Conservation (phyloP, 352 stramenopile species). For the Nothophytophthora sp. region DNA sequence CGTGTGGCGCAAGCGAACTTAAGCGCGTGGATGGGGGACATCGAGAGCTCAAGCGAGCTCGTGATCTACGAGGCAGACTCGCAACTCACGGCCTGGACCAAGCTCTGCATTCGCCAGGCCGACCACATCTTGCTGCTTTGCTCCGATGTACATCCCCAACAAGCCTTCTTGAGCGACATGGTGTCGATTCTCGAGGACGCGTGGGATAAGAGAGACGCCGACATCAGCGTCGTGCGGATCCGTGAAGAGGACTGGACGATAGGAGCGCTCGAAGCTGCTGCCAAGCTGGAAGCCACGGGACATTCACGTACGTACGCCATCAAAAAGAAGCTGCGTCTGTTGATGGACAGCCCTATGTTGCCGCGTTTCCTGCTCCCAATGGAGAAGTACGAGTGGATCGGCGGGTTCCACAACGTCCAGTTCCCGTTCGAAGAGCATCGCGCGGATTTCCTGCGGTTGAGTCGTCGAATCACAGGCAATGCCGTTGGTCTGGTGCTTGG, state of each 20-base stretch:
- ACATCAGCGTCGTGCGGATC: conserved; percentile 81
- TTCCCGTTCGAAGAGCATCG: conserved; percentile 73
- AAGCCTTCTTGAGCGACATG: conserved; percentile 76
- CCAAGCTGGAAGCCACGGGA: conserved; percentile 41
- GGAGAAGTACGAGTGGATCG: conserved; percentile 90
- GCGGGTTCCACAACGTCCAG: conserved; percentile 85
- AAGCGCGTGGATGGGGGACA: conserved; percentile 78
- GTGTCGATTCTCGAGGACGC: conserved; percentile 61
- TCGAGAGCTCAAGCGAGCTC: conserved; percentile 76
- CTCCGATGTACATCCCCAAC: conserved; percentile 67
- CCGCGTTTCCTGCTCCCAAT: conserved; percentile 73
- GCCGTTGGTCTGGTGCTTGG: conserved; percentile 94
- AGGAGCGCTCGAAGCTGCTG: conserved; percentile 49
- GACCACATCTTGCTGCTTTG: conserved; percentile 85
- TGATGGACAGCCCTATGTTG: conserved; percentile 59
- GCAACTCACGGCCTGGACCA: conserved; percentile 76
- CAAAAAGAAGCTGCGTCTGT: conserved; percentile 60
- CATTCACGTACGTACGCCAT: conserved; percentile 52
- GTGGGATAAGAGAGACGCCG: conserved; percentile 71
- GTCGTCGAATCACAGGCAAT: conserved; percentile 90
- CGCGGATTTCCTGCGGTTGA: conserved; percentile 84
- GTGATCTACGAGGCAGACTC: conserved; percentile 84
- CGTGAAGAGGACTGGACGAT: conserved; percentile 79
- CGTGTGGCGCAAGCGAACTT: conserved; percentile 68
- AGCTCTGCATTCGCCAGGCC: conserved; percentile 83